Conservation (phyloP, 805 yeast genomes). For the Cyberlindnera subsufficiens region DNA sequence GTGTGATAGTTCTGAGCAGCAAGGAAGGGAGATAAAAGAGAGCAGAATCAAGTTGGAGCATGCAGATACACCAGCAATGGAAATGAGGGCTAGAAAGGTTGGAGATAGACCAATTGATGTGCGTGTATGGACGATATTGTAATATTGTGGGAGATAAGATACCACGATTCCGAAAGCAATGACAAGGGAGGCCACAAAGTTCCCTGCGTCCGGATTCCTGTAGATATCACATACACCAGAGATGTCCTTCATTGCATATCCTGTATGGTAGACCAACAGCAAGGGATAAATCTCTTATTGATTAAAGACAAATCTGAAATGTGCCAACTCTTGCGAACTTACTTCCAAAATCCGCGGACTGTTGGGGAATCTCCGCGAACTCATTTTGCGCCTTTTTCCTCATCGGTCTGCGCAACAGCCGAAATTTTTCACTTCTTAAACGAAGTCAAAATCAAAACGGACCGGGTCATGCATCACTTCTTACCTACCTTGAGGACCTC, state of each 20-base stretch:
- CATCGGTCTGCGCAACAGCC: no score
- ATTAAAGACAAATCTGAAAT: no score
- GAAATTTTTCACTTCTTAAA: no score
- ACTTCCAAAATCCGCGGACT: no score
- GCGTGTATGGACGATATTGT: conserved; percentile 46
- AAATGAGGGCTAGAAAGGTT: conserved; percentile 62
- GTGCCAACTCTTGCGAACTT: no score
- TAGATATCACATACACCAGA: conserved; percentile 14
- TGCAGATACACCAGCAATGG: conserved; percentile 62
- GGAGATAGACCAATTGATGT: conserved; percentile 80
- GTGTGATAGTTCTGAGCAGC: conserved; percentile 43
- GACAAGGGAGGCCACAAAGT: conserved; percentile 42
- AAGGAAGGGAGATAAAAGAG: conserved; percentile 52
- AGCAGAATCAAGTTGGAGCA: conserved; percentile 60
- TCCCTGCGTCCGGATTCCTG: conserved; percentile 40
- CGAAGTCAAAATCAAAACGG: no score
- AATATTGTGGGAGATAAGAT: conserved; percentile 75
- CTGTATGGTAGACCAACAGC: background rate
- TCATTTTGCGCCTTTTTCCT: no score
- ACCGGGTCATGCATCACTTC: no score
- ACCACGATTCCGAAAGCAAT: conserved; percentile 62
- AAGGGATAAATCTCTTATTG: background rate
- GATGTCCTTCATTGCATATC: background rate
- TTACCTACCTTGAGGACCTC: no score
- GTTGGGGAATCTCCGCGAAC: no score